phyloP scores from a whole-genome alignment of 2,329 filamentous ascomycete species.

The Alternaria novae-zelandiae region DNA sequence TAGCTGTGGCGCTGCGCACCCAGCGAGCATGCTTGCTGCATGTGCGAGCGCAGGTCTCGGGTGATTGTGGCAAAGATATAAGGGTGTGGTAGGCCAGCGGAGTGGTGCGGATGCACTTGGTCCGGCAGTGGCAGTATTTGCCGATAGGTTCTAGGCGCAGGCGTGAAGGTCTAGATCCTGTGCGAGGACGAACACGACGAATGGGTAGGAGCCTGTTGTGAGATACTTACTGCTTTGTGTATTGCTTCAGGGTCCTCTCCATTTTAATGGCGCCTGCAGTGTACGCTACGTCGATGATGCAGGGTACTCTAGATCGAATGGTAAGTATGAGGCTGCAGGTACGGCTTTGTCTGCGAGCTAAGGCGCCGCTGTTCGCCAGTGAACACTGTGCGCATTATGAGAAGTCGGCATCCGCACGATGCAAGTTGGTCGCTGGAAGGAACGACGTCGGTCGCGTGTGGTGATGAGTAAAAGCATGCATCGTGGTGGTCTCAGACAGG shows the following conservation, averaged over 20 bases:
- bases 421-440: not conserved
- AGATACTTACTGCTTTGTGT: not conserved
- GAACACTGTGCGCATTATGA: not conserved
- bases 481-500: not conserved
- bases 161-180: not conserved
- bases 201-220: not conserved
- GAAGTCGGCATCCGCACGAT: not conserved
- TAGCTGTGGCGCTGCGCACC: not conserved
- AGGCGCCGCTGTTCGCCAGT: not conserved
- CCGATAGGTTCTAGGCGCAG: conserved; percentile 4
- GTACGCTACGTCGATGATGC: not conserved
- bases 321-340: conserved; percentile 12
- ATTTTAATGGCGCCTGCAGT: not conserved
- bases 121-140: not conserved
- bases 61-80: not conserved
- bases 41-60: not conserved
- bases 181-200: not conserved
- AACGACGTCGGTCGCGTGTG: not conserved
- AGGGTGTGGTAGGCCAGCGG: conserved; percentile 2
- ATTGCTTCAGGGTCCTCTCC: not conserved
- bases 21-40: not conserved
- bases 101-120: conserved; percentile 1
- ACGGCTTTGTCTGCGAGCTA: conserved; percentile 2
- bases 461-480: not conserved
- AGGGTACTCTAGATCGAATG: not conserved